Conservation (phyloP, 768 basidiomycete genomes). For the Daedalea quercina region DNA sequence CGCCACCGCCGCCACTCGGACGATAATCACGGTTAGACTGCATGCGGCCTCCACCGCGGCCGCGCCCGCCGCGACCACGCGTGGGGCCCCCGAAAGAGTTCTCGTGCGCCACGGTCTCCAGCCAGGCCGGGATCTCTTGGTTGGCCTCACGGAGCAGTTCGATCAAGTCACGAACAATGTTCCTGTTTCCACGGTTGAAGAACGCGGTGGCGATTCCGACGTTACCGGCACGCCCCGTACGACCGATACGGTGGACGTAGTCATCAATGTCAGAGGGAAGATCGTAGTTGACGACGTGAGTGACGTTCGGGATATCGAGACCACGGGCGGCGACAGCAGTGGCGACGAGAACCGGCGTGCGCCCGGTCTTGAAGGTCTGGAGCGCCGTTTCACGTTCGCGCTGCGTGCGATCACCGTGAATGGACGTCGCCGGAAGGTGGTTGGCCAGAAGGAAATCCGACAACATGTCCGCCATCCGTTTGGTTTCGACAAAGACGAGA, state of each 20-base stretch:
- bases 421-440: conserved; percentile 86
- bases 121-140: conserved; percentile 89
- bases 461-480: conserved; percentile 98
- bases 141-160: conserved; percentile 95
- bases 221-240: conserved; percentile 98
- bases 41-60: conserved; percentile 50
- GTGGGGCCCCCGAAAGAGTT: conserved; percentile 56
- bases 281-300: conserved; percentile 98
- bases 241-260: conserved; percentile 97
- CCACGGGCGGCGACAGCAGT: conserved; percentile 99
- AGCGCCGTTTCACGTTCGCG: conserved; percentile 95
- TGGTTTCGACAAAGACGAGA: conserved; percentile 98
- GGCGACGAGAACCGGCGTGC: conserved; percentile 94
- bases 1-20: conserved; percentile 28
- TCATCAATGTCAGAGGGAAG: conserved; percentile 97
- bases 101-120: conserved; percentile 83
- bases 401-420: conserved; percentile 97
- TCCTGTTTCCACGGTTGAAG: conserved; percentile 90
- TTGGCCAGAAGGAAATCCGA: conserved; percentile 90
- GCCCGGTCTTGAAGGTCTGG: conserved; percentile 90
- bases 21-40: conserved; percentile 35
- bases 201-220: conserved; percentile 94
- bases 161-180: conserved; percentile 86
- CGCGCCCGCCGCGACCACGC: conserved; percentile 46
- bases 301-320: conserved; percentile 98